These are phyloP conservation scores for Abelmoschus esculentus DNA, from an alignment of 345 rosid species.

Conservation along the genomic window DNA sequence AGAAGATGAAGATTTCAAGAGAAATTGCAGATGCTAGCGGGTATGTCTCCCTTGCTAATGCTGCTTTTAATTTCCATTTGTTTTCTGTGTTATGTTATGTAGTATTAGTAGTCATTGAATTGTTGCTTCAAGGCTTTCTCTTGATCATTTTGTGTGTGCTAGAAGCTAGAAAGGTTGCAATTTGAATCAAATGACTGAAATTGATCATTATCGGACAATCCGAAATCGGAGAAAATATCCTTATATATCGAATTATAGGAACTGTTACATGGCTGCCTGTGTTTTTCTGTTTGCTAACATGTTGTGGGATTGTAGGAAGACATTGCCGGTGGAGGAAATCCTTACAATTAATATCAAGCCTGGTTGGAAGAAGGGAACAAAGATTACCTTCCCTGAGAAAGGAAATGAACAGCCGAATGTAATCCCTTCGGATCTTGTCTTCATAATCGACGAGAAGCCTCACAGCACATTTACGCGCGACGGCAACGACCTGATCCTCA, in stretches of 20 bases:
- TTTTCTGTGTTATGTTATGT: neutral
- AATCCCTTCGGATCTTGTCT: constrained; percentile 58
- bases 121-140: no score
- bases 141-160: neutral
- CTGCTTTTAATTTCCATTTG: neutral
- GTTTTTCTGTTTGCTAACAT: neutral
- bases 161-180: neutral
- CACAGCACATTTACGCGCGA: constrained; percentile 65
- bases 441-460: constrained; percentile 79
- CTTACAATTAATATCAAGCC: constrained; percentile 70
- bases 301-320: constrained; percentile 37
- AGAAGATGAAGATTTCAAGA: constrained; percentile 86
- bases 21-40: constrained; percentile 62
- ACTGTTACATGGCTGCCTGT: neutral
- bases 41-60: constrained; percentile 20
- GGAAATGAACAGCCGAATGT: constrained; percentile 69
- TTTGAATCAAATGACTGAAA: no score
- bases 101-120: neutral
- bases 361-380: constrained; percentile 91
- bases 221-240: neutral
- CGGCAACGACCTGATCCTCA: constrained; percentile 68
- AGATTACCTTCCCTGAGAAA: constrained; percentile 78
- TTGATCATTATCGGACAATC: neutral
- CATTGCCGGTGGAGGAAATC: constrained; percentile 68
- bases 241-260: no score